A percentile compares a stretch with the other conserved stretches of the same genome.
phyloP scores from a whole-genome alignment of 139 green algal genomes.

The Spirogloea muscicola region DNA sequence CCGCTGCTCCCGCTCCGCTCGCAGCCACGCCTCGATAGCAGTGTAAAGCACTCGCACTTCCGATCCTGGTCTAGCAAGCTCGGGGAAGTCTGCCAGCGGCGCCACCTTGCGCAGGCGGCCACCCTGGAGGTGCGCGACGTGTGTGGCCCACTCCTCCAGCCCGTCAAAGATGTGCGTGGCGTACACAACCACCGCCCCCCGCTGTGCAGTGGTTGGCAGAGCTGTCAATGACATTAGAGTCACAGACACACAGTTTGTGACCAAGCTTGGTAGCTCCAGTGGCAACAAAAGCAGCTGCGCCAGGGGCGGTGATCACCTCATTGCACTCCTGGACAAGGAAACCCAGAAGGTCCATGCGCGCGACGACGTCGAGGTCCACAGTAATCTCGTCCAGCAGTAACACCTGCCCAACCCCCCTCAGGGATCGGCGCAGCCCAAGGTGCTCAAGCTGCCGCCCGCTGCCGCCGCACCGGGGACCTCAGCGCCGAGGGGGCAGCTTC shows the following conservation, averaged over 20 bases:
- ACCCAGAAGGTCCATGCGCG: slow-evolving; percentile 78
- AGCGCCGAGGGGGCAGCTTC: too few relatives aligned
- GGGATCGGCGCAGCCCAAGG: too few relatives aligned
- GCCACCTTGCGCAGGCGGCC: slow-evolving; percentile 57
- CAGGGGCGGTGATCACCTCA: slow-evolving; percentile 12
- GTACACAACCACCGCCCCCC: slow-evolving; percentile 78
- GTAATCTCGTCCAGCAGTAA: slow-evolving; percentile 87
- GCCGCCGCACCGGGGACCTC: too few relatives aligned
- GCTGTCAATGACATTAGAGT: background rate
- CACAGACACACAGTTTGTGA: background rate
- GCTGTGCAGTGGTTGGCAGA: slow-evolving; percentile 16
- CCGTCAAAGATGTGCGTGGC: slow-evolving; percentile 99
- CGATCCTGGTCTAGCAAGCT: background rate
- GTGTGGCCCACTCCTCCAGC: slow-evolving; percentile 87
- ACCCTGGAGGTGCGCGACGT: slow-evolving; percentile 80
- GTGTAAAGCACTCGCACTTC: slow-evolving; percentile 3
- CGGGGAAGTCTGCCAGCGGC: slow-evolving; percentile 2
- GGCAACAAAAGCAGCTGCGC: background rate
- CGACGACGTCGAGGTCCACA: slow-evolving; percentile 96
- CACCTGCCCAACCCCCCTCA: too few relatives aligned
- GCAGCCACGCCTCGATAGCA: slow-evolving; percentile 15
- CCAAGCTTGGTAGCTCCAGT: too few relatives aligned
- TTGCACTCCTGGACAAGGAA: slow-evolving; percentile 65
- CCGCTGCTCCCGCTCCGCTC: slow-evolving; percentile 8
- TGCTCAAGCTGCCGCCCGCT: too few relatives aligned